These are phyloP conservation scores for Alternaria ethzedia DNA, from an alignment of 2,329 filamentous ascomycete genomes.

Conservation along the genomic window DNA sequence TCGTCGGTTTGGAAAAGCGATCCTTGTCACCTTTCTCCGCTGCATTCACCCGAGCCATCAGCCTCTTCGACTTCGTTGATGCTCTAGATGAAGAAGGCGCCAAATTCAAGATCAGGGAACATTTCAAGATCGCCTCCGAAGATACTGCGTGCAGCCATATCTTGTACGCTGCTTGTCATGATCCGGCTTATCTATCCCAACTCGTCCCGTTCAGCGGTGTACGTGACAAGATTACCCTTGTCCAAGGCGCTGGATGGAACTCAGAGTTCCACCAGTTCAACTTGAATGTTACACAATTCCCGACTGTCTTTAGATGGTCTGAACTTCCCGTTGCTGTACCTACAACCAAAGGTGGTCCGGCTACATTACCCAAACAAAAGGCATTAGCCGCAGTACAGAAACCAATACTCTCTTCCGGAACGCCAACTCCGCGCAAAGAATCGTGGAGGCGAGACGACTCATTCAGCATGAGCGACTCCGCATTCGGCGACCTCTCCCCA, in stretches of 20 bases:
- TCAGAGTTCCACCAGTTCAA: constrained; percentile 60
- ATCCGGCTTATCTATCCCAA: constrained; percentile 64
- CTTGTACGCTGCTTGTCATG: constrained; percentile 68
- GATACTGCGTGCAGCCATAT: constrained; percentile 69
- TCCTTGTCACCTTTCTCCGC: constrained; percentile 63
- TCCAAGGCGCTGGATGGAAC: constrained; percentile 60
- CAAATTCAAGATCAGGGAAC: constrained; percentile 64
- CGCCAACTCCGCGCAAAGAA: constrained; percentile 7
- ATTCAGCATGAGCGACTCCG: constrained; percentile 5
- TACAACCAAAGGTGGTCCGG: constrained; percentile 4
- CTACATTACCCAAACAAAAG: constrained; percentile 6
- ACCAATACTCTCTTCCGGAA: neutral
- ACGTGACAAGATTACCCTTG: constrained; percentile 61
- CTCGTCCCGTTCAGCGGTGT: constrained; percentile 60
- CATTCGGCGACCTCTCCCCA: constrained; percentile 1
- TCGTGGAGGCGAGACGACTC: constrained; percentile 14
- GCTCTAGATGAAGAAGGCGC: constrained; percentile 66
- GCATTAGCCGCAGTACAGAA: constrained; percentile 2
- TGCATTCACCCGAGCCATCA: constrained; percentile 63
- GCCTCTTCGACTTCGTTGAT: constrained; percentile 67
- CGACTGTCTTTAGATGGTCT: constrained; percentile 58
- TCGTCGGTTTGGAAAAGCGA: constrained; percentile 62
- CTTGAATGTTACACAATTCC: constrained; percentile 59
- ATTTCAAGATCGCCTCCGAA: constrained; percentile 60
- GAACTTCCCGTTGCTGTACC: constrained; percentile 13